Base-by-base conservation (phyloP, 305 asterid species). In the Lippia alba region DNA sequence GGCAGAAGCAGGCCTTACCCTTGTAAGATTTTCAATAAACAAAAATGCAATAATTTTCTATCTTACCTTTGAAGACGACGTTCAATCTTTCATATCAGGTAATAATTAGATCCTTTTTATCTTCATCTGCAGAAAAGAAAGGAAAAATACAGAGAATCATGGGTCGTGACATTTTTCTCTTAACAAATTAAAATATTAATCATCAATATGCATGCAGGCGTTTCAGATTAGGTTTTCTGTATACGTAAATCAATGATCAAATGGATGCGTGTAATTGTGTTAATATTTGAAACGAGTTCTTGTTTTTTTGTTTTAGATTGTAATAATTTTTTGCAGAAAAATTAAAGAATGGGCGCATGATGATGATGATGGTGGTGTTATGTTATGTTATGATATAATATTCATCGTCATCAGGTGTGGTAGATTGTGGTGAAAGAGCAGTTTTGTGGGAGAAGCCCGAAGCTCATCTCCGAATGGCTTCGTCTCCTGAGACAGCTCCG, bases 401-500 rank as follows among this genome's bases (percentile, higher is more conserved):
- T 8, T 8, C 14, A 44, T 44, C 41, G 9, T 36, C 41, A 36
- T 44, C 14, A 44, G 49, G 49, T 44, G 49, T 44, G 49, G 49
- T 44, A 44, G 49, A 44, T 44, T 44, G 49, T 44, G 49, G 49
- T 44, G 49, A 44, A 44, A 44, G 49, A 44, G 49, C 49, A 44
- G 14, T 44, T 44, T 44, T 44, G 49, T 44, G 49, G 49, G 14
- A 24, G 49, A 44, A 11, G 12, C 10, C 12, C 12, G 49, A 44
- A 11, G 49, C 14, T 11, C 49, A 44, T 44, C 49, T 44, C 49
- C 49, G 58, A 50, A 16, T 17, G 32, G 32, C 58, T 6, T 54
- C 87, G 40, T 54, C 89, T 70, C 84, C 84, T 15, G 44, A 69
- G 40, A 36, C 73, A n/a, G 56, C 86, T 67, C 79, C 80, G 12